Evolutionary conservation across 2,329 filamentous ascomycete genomes (phyloP).

Genomic region (Intubia oerlemansii): DNA sequence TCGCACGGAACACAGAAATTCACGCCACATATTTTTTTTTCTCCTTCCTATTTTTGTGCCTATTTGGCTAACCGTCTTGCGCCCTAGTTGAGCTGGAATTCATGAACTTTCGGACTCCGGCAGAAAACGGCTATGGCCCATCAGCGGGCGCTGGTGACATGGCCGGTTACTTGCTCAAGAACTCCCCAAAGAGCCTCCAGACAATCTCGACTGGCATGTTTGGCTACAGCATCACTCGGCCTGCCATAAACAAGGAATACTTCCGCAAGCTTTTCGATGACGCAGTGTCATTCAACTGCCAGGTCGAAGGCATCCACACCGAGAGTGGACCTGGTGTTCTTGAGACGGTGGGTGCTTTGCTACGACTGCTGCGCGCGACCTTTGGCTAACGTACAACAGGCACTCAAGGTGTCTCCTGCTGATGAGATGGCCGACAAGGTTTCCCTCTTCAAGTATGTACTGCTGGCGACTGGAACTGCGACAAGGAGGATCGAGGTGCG

Average conservation of each 20-base stretch:
- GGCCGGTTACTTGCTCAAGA: constrained; percentile 50
- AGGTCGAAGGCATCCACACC: constrained; percentile 88
- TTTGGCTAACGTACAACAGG: too few relatives aligned
- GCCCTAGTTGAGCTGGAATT: constrained; percentile 85
- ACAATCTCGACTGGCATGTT: constrained; percentile 87
- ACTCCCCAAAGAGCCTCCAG: constrained; percentile 53
- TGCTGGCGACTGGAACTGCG: too few relatives aligned
- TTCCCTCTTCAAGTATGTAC: constrained; percentile 89
- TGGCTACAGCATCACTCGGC: constrained; percentile 73
- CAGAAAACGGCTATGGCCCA: too few relatives aligned
- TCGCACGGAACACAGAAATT: too few relatives aligned
- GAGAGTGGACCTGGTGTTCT: constrained; percentile 88
- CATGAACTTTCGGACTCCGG: constrained; percentile 72
- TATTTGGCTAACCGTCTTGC: too few relatives aligned
- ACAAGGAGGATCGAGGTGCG: too few relatives aligned
- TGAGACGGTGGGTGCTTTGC: too few relatives aligned
- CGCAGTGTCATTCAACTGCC: constrained; percentile 60
- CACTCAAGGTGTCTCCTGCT: constrained; percentile 77
- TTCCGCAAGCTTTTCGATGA: constrained; percentile 73
- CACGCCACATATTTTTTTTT: too few relatives aligned
- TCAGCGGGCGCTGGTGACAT: too few relatives aligned
- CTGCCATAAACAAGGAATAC: constrained; percentile 79
- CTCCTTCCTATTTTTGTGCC: too few relatives aligned
- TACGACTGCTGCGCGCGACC: too few relatives aligned
- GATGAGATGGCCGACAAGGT: constrained; percentile 81